Evolutionary conservation across 1,284 basidiomycete genomes (phyloP).

Genomic region (Ceratobasidium sp.): DNA sequence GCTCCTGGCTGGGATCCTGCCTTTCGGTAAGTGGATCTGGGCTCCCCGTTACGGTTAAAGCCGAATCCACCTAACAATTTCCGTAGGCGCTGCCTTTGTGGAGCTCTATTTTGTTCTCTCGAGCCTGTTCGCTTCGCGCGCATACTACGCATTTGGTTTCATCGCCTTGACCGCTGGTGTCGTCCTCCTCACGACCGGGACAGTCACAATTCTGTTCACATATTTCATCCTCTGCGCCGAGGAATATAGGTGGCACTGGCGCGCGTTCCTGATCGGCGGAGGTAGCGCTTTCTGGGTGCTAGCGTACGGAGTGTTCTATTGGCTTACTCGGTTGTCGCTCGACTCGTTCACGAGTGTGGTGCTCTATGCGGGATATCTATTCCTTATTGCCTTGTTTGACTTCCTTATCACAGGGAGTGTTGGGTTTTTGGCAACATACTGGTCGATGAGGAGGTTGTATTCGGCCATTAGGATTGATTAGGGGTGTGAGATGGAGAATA

Average conservation of each 20-base stretch:
- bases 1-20: constrained; percentile 87
- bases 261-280: constrained; percentile 92
- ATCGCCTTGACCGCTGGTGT: constrained; percentile 87
- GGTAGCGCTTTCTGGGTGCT: constrained; percentile 94
- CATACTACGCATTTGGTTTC: constrained; percentile 97
- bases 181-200: constrained; percentile 87
- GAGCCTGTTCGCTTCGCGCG: constrained; percentile 90
- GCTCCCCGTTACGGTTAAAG: not conserved
- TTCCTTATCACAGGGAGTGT: constrained; percentile 85
- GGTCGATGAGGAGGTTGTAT: constrained; percentile 84
- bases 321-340: constrained; percentile 84
- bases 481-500: constrained; percentile 25
- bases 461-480: constrained; percentile 62
- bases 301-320: constrained; percentile 85
- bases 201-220: constrained; percentile 87
- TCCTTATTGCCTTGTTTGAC: constrained; percentile 81
- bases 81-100: constrained; percentile 87
- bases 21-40: constrained; percentile 69
- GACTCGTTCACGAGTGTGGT: constrained; percentile 84
- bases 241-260: constrained; percentile 99
- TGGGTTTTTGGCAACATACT: constrained; percentile 81
- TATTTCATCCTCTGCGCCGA: constrained; percentile 96
- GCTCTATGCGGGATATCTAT: constrained; percentile 91
- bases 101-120: constrained; percentile 95
- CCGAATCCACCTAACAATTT: not conserved